Conservation (phyloP, 306 rosid species). For the Lathyrus aphaca region DNA sequence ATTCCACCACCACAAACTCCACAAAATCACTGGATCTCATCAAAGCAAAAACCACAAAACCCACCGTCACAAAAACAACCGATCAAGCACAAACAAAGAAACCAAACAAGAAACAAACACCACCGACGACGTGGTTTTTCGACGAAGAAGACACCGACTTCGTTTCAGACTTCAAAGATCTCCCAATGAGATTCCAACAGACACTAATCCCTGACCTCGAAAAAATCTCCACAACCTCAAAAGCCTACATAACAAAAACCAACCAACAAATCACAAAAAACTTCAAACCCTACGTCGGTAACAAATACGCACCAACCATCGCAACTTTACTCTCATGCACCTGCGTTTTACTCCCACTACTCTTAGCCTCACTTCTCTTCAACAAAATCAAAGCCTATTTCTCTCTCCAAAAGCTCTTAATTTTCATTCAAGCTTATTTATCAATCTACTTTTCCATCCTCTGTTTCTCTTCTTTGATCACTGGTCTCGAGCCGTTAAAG, state of each 20-base stretch:
- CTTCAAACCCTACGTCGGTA: constrained; percentile 86
- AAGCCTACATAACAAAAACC: constrained; percentile 63
- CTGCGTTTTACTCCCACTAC: constrained; percentile 69
- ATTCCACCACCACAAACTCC: constrained; percentile 52
- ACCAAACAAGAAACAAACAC: constrained; percentile 45
- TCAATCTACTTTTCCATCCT: constrained; percentile 85
- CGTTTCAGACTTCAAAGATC: constrained; percentile 64
- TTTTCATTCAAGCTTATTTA: constrained; percentile 87
- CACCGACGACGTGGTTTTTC: constrained; percentile 58
- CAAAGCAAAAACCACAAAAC: constrained; percentile 56
- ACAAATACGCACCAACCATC: constrained; percentile 77
- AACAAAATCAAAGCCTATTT: constrained; percentile 83
- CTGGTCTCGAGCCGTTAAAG: constrained; percentile 82
- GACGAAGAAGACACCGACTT: constrained; percentile 61
- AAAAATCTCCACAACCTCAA: constrained; percentile 74
- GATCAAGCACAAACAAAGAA: constrained; percentile 24
- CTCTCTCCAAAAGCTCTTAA: constrained; percentile 85
- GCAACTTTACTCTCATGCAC: constrained; percentile 66
- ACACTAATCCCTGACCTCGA: constrained; percentile 80
- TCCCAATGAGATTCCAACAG: constrained; percentile 64
- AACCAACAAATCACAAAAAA: constrained; percentile 71
- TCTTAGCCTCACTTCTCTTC: constrained; percentile 75
- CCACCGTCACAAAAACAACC: constrained; percentile 46
- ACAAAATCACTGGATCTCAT: constrained; percentile 54
- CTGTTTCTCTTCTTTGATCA: constrained; percentile 58